Evolutionary conservation across 441 rosid genomes (phyloP), one percentile per base, ranked within the genome.

Genomic region (Sinapis alba): DNA sequence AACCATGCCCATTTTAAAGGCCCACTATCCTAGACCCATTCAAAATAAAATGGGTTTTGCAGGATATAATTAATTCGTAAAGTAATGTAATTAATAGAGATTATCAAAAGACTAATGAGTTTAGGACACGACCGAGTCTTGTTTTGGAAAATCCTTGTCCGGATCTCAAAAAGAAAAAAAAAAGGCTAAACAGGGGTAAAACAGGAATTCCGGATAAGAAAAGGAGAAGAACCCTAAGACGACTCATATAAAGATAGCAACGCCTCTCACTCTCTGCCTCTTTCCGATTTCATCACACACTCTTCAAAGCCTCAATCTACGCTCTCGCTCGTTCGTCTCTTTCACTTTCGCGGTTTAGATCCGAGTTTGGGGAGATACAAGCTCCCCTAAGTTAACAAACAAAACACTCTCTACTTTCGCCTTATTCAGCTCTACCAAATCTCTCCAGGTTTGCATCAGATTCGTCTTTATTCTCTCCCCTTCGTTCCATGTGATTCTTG

Each of bases 341-440:
- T 10, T 45, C 50, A 47, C 54, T 45, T 16, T 47, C 54, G 54
- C 57, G 1, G 24, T 51, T 19, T 51, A 51, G 57, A 51, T 51
- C 57, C 9, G 57, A 51, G 57, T 51, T 51, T 51, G 54, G 57
- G 57, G 57, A 51, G 57, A 51, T 50, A 53, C 26, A 19, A 10
- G 58, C 26, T 9, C 26, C 56, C 56, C 58, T 8, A 53, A 53
- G 58, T 53, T 20, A 50, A 50, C 56, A 19, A 19, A 53, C 13
- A 53, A 51, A 53, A 7, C 59, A 20, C 59, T 53, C 59, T 53
- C 59, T 53, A 20, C 59, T 53, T 53, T 53, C 59, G 27, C 13
- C 13, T 19, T 51, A 26, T 19, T 51, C 58, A 51, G 58, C 58
- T 36, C 43, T 53, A 53, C 59, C 59, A 53, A 53, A 53, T 53